phyloP scores from a whole-genome alignment of 202 grass and related monocot genomes.

The Sporobolus alterniflorus region DNA sequence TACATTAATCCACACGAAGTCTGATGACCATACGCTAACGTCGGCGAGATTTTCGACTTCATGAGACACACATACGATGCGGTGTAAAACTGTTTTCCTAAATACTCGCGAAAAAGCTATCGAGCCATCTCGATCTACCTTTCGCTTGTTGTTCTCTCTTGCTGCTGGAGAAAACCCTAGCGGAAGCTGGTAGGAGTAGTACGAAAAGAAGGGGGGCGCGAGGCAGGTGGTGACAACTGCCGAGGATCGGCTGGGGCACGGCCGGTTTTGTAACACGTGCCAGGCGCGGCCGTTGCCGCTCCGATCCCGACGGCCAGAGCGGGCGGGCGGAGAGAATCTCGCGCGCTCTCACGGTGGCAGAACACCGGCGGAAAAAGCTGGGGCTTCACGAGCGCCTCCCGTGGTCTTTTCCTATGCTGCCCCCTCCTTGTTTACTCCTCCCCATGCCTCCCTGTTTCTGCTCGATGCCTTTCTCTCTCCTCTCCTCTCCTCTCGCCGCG shows the following conservation, averaged over 20 bases:
- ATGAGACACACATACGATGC: too few relatives aligned
- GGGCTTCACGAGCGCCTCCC: neutral
- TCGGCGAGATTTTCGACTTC: neutral
- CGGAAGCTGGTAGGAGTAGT: neutral
- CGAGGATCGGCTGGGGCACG: constrained; percentile 44
- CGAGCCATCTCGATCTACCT: neutral
- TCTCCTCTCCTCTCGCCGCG: neutral
- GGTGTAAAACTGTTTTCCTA: neutral
- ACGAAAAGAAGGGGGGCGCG: neutral
- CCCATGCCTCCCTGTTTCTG: constrained; percentile 4
- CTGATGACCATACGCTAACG: neutral
- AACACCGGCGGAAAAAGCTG: neutral
- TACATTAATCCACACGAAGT: too few relatives aligned
- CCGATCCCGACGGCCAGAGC: constrained; percentile 27
- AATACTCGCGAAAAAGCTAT: neutral
- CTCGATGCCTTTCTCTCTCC: neutral
- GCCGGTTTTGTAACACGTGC: constrained; percentile 47
- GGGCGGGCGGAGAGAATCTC: constrained; percentile 18
- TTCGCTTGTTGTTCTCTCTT: neutral
- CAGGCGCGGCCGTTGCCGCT: constrained; percentile 26
- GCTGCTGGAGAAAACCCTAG: neutral
- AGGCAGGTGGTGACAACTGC: constrained; percentile 40
- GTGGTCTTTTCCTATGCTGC: constrained; percentile 64
- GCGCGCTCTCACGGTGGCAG: neutral
- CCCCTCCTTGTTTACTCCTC: constrained; percentile 41